Conservation (phyloP, 805 yeast species). For the Cyberlindnera saturnus region DNA sequence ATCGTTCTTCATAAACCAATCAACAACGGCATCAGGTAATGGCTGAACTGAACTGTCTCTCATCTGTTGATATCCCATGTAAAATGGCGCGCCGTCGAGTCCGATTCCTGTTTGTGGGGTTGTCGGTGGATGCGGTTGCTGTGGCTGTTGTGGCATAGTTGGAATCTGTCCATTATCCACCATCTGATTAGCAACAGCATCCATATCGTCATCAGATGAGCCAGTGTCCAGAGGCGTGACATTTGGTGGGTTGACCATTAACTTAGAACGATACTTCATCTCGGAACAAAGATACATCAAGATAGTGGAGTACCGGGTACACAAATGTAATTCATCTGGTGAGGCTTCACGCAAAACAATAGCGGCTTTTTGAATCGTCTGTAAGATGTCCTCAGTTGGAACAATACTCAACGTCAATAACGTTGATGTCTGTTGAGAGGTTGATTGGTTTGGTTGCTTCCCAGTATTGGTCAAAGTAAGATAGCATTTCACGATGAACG, state of each 20-base stretch:
- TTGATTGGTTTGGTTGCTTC: constrained; percentile 28
- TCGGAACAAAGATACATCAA: constrained; percentile 72
- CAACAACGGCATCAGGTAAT: constrained; percentile 33
- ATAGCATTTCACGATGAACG: constrained; percentile 84
- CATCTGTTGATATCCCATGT: constrained; percentile 21
- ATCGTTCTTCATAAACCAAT: constrained; percentile 43
- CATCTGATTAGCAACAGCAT: neutral
- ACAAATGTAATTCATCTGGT: constrained; percentile 83
- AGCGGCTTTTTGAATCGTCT: constrained; percentile 66
- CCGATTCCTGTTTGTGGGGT: neutral
- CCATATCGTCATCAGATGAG: constrained; percentile 18
- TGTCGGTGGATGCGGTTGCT: neutral
- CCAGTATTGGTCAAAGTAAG: constrained; percentile 43
- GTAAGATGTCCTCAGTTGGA: constrained; percentile 64
- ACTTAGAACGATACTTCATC: constrained; percentile 45
- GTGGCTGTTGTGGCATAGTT: constrained; percentile 4
- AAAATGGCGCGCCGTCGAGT: neutral
- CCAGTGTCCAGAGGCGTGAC: constrained; percentile 19
- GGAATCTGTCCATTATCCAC: too few relatives aligned
- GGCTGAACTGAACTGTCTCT: constrained; percentile 10
- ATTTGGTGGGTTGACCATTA: constrained; percentile 23
- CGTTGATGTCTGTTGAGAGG: constrained; percentile 38
- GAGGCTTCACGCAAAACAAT: constrained; percentile 71
- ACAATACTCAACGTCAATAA: constrained; percentile 53
- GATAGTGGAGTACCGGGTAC: constrained; percentile 73